phyloP scores from a whole-genome alignment of 257 asterid species.

The Lantana camara region DNA sequence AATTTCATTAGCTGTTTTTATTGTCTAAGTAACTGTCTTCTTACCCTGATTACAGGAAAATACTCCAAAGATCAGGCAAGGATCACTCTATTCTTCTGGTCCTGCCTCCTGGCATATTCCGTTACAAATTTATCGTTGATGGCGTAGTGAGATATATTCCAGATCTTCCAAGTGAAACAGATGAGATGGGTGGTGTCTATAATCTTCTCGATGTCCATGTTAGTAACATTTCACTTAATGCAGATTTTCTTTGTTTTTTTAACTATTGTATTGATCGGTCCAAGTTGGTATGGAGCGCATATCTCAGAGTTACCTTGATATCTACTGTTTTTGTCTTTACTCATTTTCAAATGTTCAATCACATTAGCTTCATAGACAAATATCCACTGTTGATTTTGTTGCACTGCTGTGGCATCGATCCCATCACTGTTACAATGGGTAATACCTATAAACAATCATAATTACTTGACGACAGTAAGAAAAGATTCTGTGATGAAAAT shows the following conservation, averaged over 20 bases:
- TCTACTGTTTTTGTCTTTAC: too few relatives aligned
- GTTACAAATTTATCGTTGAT: constrained; percentile 80
- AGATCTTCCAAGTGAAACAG: constrained; percentile 77
- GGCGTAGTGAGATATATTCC: constrained; percentile 70
- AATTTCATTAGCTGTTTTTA: constrained; percentile 10
- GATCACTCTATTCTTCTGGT: constrained; percentile 84
- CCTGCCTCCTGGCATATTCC: constrained; percentile 76
- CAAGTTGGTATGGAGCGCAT: constrained; percentile 1
- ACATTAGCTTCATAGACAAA: too few relatives aligned
- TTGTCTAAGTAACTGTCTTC: constrained; percentile 6
- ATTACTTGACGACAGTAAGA: too few relatives aligned
- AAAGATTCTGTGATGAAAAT: too few relatives aligned
- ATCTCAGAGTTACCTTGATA: not conserved
- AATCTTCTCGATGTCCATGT: constrained; percentile 90
- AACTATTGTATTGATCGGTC: constrained; percentile 10
- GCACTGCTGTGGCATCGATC: too few relatives aligned
- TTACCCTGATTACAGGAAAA: constrained; percentile 55
- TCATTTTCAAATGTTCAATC: too few relatives aligned
- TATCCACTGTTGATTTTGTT: too few relatives aligned
- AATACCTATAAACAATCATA: too few relatives aligned
- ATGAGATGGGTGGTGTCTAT: constrained; percentile 57
- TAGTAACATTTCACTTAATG: constrained; percentile 41
- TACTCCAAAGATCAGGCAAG: constrained; percentile 83
- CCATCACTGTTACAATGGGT: too few relatives aligned
- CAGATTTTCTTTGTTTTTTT: not conserved